These are phyloP conservation scores for Scalesia atractyloides DNA, from an alignment of 129 eudicot species.

Conservation along the genomic window DNA sequence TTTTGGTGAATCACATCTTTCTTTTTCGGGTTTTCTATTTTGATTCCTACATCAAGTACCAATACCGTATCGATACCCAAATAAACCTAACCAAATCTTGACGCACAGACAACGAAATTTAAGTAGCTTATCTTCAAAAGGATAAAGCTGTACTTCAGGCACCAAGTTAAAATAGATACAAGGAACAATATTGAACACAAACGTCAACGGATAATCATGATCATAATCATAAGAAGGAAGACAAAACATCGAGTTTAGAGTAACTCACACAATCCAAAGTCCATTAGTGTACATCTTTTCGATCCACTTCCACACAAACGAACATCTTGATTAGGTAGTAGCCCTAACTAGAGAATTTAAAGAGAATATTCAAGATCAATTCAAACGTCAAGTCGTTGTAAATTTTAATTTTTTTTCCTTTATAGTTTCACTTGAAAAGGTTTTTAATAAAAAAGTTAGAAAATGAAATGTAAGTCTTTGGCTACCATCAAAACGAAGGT, in stretches of 20 bases:
- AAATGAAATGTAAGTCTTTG: background rate
- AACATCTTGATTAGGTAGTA: conserved; percentile 30
- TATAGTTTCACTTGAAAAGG: background rate
- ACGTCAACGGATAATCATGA: conserved; percentile 5
- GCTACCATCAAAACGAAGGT: background rate
- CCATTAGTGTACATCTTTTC: background rate
- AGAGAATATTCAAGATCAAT: background rate
- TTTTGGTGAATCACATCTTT: too few relatives aligned
- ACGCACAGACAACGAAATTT: too few relatives aligned
- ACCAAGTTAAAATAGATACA: background rate
- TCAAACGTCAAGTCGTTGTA: conserved; percentile 21
- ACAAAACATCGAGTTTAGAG: conserved; percentile 32
- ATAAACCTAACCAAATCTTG: too few relatives aligned
- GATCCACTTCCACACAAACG: conserved; percentile 35
- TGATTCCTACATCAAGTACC: too few relatives aligned
- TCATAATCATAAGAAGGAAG: conserved; percentile 10
- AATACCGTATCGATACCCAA: too few relatives aligned
- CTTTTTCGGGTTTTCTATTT: too few relatives aligned
- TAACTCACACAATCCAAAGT: conserved; percentile 24
- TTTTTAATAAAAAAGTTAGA: background rate
- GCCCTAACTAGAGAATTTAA: too few relatives aligned
- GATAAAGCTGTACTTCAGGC: conserved; percentile 1
- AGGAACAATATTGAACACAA: background rate
- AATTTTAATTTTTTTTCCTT: background rate
- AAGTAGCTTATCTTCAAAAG: background rate